Evolutionary conservation across 2,329 filamentous ascomycete species (phyloP).

Genomic region (Iodosphaeria phyllophila): DNA sequence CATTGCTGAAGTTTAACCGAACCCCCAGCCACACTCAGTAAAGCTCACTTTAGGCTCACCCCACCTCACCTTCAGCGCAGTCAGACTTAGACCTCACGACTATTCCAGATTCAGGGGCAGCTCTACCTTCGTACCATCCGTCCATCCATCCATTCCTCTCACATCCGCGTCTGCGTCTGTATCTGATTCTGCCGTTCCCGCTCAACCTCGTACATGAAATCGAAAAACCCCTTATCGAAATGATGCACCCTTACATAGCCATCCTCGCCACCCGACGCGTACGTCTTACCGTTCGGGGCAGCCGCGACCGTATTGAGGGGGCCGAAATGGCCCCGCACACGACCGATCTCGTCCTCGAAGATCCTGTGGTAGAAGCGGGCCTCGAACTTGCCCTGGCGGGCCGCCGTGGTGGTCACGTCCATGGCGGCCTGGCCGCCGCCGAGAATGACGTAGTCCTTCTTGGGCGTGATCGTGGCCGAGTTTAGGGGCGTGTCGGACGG

Average conservation of each 20-base stretch:
- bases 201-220: conserved; percentile 98
- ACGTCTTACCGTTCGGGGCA: conserved; percentile 78
- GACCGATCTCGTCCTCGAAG: conserved; percentile 95
- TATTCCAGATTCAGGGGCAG: too few species aligned
- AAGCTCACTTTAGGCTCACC: too few species aligned
- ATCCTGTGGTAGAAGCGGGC: conserved; percentile 99
- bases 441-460: conserved; percentile 95
- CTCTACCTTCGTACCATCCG: too few species aligned
- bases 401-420: conserved; percentile 90
- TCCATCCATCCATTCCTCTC: too few species aligned
- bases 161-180: too few species aligned
- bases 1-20: too few species aligned
- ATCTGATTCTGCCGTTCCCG: conserved; percentile 45
- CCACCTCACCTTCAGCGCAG: too few species aligned
- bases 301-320: conserved; percentile 91
- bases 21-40: too few species aligned
- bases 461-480: conserved; percentile 80
- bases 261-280: conserved; percentile 92
- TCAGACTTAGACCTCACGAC: too few species aligned
- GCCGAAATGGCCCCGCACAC: conserved; percentile 93
- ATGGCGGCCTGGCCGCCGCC: conserved; percentile 97
- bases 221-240: conserved; percentile 97
- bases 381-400: conserved; percentile 97
- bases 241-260: conserved; percentile 96
- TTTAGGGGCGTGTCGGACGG: conserved; percentile 86